Evolutionary conservation across 441 rosid species (phyloP), one percentile per base, ranked within the genome.

Genomic region (Brassica balearica): DNA sequence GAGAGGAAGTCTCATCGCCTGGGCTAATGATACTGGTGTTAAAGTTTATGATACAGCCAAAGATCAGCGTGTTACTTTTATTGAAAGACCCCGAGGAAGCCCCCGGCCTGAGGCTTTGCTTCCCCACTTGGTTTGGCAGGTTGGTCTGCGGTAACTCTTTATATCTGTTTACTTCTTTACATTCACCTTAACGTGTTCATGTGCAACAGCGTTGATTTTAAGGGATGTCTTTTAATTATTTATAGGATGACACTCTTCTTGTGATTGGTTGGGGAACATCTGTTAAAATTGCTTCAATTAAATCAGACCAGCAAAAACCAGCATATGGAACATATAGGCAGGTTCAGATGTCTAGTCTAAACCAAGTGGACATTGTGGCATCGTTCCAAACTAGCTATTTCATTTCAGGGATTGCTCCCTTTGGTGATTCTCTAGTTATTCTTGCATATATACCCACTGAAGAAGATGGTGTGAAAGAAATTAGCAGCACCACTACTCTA

Each of bases 71-170:
- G 86, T 96, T 80, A 96, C 99, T 66, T 96, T 88, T 85, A 96
- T 96, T 81, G 98, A 92, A 77, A 88, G 90, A 75, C 99, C 98
- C 2, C 87, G 95, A 59, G 91, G 96, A 82, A 94, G 97, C 69
- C 99, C 98, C 41, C 90, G 87, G 64, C 94, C 98, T 59, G 98
- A 92, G 85, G 89, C 94, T 75, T 86, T 96, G 87, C 86, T 90
- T 62, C 99, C 98, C 59, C 98, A 92, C 80, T 86, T 96, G 81
- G 98, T 96, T 85, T 96, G 99, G 99, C 99, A 96, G 96, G 99
- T 91, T 79, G 65, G 93, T 83, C 8, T 78, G 5, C 5, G 65
- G 22, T 51, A 20, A 74, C 73, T 77, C 9, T 6, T 36, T 11
- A 62, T 15, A 22, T 77, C 3, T 10, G 2, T 25, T 55, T 61